phyloP scores from a whole-genome alignment of 306 rosid genomes.

The Phaseolus lunatus region DNA sequence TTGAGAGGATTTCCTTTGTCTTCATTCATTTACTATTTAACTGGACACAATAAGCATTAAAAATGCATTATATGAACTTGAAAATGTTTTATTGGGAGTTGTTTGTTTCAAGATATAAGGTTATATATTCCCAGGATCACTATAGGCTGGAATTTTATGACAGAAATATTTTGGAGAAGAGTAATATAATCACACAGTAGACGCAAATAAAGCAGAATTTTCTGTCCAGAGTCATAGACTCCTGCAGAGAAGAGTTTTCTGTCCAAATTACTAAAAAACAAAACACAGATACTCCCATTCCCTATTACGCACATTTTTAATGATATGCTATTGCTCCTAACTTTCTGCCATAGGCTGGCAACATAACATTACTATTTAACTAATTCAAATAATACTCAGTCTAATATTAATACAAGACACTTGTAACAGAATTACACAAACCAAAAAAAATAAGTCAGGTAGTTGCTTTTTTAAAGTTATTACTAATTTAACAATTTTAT shows the following conservation, averaged over 20 bases:
- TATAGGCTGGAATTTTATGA: neutral
- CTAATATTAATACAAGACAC: too few relatives aligned
- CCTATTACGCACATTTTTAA: neutral
- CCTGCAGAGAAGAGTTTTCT: neutral
- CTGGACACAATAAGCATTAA: constrained; percentile 34
- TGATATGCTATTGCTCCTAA: neutral
- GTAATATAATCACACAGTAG: neutral
- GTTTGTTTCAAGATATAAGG: neutral
- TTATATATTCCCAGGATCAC: neutral
- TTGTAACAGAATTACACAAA: too few relatives aligned
- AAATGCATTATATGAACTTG: constrained; percentile 17
- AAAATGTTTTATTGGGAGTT: neutral
- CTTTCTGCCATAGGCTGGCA: neutral
- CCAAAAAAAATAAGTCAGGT: too few relatives aligned
- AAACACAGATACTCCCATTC: neutral
- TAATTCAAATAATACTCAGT: neutral
- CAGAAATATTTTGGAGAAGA: neutral
- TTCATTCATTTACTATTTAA: constrained; percentile 19
- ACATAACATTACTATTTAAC: neutral
- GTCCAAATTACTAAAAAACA: neutral
- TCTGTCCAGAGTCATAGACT: neutral
- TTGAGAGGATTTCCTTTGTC: constrained; percentile 15
- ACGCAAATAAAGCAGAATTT: neutral
- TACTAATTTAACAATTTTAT: too few relatives aligned
- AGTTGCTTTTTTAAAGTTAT: too few relatives aligned